These are phyloP conservation scores for Kuraishia capsulata DNA, from an alignment of 805 yeast genomes.

Conservation along the genomic window DNA sequence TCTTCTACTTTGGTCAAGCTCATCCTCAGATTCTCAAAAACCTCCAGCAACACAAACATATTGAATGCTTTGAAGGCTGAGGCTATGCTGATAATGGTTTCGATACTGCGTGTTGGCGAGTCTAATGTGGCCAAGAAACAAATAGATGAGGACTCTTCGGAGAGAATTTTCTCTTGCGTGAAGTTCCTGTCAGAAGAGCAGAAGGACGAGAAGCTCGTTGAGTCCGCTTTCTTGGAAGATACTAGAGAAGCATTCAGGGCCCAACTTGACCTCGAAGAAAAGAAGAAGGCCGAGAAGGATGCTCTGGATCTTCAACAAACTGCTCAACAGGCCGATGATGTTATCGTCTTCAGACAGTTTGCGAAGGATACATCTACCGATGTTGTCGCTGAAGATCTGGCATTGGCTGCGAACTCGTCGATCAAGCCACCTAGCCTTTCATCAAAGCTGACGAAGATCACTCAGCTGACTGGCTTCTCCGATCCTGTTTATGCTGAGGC, in stretches of 20 bases:
- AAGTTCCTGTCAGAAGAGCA: conserved; percentile 66
- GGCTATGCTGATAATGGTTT: conserved; percentile 86
- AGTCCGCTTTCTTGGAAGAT: conserved; percentile 78
- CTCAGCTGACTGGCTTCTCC: conserved; percentile 94
- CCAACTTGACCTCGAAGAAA: conserved; percentile 55
- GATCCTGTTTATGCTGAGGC: conserved; percentile 99
- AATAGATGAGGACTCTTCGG: conserved; percentile 96
- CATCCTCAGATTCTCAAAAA: conserved; percentile 62
- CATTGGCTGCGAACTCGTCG: conserved; percentile 42
- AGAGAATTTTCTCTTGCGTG: conserved; percentile 83
- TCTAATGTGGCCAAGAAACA: conserved; percentile 57
- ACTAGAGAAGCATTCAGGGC: conserved; percentile 76
- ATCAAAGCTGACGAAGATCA: conserved; percentile 79
- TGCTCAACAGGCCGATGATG: conserved; percentile 73
- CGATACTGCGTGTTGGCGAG: conserved; percentile 82
- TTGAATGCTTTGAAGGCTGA: conserved; percentile 88
- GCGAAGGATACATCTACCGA: conserved; percentile 36
- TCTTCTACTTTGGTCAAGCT: conserved; percentile 85
- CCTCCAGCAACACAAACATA: conserved; percentile 38
- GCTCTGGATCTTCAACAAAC: conserved; percentile 50
- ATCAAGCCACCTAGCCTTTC: conserved; percentile 49
- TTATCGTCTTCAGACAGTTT: conserved; percentile 73
- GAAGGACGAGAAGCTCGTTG: conserved; percentile 30
- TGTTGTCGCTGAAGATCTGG: conserved; percentile 48
- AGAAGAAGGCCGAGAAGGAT: conserved; percentile 44